These are phyloP conservation scores for Wickerhamomyces queroliae DNA, from an alignment of 805 yeast genomes.

Conservation along the genomic window DNA sequence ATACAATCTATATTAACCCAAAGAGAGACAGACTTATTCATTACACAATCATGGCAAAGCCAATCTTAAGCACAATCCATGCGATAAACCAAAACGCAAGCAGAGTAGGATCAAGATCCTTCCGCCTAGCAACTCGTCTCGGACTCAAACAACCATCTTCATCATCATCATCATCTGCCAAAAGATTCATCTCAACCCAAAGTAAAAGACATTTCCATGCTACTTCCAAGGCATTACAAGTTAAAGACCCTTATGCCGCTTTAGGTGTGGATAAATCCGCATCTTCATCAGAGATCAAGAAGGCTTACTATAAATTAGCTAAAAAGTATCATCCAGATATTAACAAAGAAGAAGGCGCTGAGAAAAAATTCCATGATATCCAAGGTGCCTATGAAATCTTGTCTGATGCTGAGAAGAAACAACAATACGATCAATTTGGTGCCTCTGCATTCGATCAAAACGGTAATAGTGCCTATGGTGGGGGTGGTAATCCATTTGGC, in stretches of 20 bases:
- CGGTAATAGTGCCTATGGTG: slow-evolving; percentile 44
- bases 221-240: slow-evolving; percentile 22
- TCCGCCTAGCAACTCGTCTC: background rate
- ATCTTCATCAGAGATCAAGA: slow-evolving; percentile 79
- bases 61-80: background rate
- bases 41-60: background rate
- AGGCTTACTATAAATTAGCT: slow-evolving; percentile 89
- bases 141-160: too few relatives aligned
- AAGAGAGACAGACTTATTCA: too few relatives aligned
- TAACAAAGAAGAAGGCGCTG: slow-evolving; percentile 86
- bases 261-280: slow-evolving; percentile 76
- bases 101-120: background rate
- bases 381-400: slow-evolving; percentile 93
- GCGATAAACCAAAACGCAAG: background rate
- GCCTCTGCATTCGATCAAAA: slow-evolving; percentile 72
- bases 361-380: slow-evolving; percentile 82
- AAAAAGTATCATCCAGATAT: slow-evolving; percentile 96
- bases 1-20: too few relatives aligned
- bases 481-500: slow-evolving; percentile 40
- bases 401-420: slow-evolving; percentile 76
- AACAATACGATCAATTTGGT: slow-evolving; percentile 90
- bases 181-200: background rate
- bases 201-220: slow-evolving; percentile 35
- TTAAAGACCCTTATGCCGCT: slow-evolving; percentile 75
- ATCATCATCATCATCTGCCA: background rate